These are phyloP conservation scores for Sphagnum tenellum DNA, from an alignment of 225 moss, liverwort and hornwort species.

Conservation along the genomic window DNA sequence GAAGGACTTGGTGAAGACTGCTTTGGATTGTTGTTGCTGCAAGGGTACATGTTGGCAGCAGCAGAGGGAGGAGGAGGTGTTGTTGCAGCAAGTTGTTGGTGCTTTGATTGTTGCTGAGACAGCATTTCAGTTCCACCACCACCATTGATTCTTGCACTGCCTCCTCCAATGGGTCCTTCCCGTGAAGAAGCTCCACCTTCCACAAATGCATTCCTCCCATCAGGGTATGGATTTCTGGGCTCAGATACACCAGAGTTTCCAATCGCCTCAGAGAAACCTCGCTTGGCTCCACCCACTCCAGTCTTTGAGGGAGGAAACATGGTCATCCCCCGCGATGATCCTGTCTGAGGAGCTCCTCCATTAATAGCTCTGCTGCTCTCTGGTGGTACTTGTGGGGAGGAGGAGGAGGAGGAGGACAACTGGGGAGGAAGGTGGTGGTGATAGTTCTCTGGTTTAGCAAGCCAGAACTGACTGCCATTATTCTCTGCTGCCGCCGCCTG, in stretches of 20 bases:
- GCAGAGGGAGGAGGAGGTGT: too few relatives aligned
- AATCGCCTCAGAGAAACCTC: constrained; percentile 59
- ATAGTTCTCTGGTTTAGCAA: too few relatives aligned
- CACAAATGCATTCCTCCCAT: constrained; percentile 2
- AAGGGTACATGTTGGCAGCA: too few relatives aligned
- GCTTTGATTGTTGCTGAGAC: constrained; percentile 12
- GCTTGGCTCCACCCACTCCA: constrained; percentile 51
- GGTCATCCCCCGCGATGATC: too few relatives aligned
- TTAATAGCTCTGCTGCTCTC: constrained; percentile 4
- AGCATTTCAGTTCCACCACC: constrained; percentile 17
- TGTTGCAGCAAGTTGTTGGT: neutral
- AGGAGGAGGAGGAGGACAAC: constrained; percentile 7
- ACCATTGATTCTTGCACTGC: constrained; percentile 17
- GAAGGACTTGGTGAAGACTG: too few relatives aligned
- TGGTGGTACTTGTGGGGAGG: constrained; percentile 5
- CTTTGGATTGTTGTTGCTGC: too few relatives aligned
- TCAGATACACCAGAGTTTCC: constrained; percentile 23
- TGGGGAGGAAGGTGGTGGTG: too few relatives aligned
- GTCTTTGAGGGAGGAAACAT: too few relatives aligned
- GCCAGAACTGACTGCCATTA: too few relatives aligned
- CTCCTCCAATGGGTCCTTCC: constrained; percentile 18
- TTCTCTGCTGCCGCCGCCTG: constrained; percentile 5
- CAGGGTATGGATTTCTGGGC: constrained; percentile 10
- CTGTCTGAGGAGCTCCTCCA: too few relatives aligned
- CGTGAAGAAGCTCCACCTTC: constrained; percentile 7